Evolutionary conservation across 345 rosid genomes (phyloP).

Genomic region (Eucalyptus regnans): DNA sequence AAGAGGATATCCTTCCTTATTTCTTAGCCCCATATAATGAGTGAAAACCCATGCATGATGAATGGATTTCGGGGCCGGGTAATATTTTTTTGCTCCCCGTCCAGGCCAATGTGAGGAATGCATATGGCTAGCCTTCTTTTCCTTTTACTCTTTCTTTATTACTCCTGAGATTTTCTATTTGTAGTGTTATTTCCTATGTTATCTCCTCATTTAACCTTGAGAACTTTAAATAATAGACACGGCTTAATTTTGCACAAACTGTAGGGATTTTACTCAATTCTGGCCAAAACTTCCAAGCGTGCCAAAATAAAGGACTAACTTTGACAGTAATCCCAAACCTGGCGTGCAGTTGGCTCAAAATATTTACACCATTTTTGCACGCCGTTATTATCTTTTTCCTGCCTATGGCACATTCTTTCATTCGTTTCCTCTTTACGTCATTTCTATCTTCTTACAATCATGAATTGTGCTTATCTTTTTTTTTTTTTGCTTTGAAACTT

Average conservation of each 20-base stretch:
- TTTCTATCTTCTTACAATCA: neutral
- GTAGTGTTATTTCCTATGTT: neutral
- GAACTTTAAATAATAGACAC: no score
- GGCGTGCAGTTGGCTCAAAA: rapidly evolving
- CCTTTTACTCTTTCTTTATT: neutral
- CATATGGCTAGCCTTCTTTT: neutral
- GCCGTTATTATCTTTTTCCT: neutral
- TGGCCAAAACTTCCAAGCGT: neutral
- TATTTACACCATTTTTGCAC: neutral
- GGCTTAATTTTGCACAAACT: neutral
- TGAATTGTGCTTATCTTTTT: neutral
- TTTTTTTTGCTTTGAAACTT: neutral
- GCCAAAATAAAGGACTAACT: neutral
- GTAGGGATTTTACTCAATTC: neutral
- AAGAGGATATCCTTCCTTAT: neutral
- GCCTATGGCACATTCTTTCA: neutral
- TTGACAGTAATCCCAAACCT: neutral
- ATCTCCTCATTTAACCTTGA: neutral
- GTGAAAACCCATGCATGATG: neutral
- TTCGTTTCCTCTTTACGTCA: no score
- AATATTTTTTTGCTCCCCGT: no score
- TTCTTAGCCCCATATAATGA: neutral
- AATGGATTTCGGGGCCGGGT: neutral
- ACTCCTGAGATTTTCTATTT: neutral
- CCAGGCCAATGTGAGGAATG: neutral